phyloP scores from a whole-genome alignment of 495 filamentous ascomycete genomes.

The Jackrogersella minutella region DNA sequence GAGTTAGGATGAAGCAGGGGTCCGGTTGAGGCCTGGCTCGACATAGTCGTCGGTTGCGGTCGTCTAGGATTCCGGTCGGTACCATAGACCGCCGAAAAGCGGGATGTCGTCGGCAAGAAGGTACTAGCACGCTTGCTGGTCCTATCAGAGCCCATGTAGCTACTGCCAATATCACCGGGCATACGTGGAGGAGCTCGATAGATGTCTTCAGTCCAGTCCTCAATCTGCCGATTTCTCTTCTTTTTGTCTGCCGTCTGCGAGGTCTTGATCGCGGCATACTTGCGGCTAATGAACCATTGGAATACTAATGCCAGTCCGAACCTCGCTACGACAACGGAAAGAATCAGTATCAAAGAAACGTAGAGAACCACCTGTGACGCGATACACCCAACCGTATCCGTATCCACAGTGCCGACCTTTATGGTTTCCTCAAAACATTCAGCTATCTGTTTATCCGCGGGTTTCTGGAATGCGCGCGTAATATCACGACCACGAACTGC shows the following conservation, averaged over 20 bases:
- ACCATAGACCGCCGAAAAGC: constrained; percentile 94
- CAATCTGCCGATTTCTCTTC: constrained; percentile 89
- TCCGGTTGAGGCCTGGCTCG: constrained; percentile 87
- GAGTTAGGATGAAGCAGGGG: constrained; percentile 73
- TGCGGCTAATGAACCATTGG: constrained; percentile 91
- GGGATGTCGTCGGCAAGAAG: constrained; percentile 84
- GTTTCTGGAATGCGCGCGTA: constrained; percentile 82
- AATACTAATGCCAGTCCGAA: constrained; percentile 92
- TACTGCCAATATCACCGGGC: constrained; percentile 68
- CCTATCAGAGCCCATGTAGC: constrained; percentile 67
- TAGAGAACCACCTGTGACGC: constrained; percentile 97
- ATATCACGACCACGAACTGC: constrained; percentile 87
- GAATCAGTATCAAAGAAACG: constrained; percentile 89
- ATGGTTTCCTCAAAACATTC: constrained; percentile 90
- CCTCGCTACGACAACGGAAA: constrained; percentile 85
- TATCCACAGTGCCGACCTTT: constrained; percentile 95
- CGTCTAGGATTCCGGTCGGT: constrained; percentile 61
- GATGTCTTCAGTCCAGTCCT: constrained; percentile 98
- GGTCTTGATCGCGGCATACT: constrained; percentile 80
- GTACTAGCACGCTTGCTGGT: constrained; percentile 80
- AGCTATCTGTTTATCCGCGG: constrained; percentile 78
- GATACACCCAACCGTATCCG: constrained; percentile 96
- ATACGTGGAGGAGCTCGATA: constrained; percentile 87
- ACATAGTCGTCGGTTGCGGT: constrained; percentile 87
- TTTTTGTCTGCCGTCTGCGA: constrained; percentile 73